phyloP scores from a whole-genome alignment of 129 eudicot species.

The Lonicera japonica region DNA sequence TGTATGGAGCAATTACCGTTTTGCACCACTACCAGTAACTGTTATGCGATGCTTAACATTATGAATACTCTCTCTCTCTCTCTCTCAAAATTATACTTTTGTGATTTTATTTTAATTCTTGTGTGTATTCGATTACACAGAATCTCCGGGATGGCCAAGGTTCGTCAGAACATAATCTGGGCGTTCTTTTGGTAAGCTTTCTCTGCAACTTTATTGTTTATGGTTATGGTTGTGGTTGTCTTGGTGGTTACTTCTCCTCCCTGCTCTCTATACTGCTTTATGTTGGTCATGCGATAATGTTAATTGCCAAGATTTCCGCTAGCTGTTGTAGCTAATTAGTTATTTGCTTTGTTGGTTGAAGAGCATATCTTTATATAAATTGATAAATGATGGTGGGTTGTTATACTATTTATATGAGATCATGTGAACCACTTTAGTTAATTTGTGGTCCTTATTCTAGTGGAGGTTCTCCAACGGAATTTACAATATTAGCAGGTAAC shows the following conservation, averaged over 20 bases:
- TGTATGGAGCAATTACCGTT: too few species aligned
- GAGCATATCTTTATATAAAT: not conserved
- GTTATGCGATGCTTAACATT: not conserved
- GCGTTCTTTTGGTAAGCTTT: slow-evolving; percentile 68
- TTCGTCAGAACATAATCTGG: slow-evolving; percentile 73
- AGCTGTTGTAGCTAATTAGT: not conserved
- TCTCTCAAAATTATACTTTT: not conserved
- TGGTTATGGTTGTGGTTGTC: not conserved
- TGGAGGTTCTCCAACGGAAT: too few species aligned
- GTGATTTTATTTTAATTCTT: slow-evolving; percentile 1
- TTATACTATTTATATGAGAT: not conserved
- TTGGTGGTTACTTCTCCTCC: not conserved
- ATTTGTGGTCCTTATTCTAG: not conserved
- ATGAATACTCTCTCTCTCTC: not conserved
- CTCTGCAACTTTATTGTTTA: not conserved
- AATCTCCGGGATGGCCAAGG: slow-evolving; percentile 34
- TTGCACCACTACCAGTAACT: too few species aligned
- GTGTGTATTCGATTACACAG: slow-evolving; percentile 23
- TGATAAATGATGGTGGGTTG: not conserved
- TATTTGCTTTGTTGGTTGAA: not conserved
- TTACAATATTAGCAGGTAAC: too few species aligned
- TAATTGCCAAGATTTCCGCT: not conserved
- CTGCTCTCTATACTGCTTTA: not conserved
- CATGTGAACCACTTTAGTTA: not conserved
- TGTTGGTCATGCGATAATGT: not conserved